These are phyloP conservation scores for Hygrophila difformis DNA, from an alignment of 257 asterid species.

Conservation along the genomic window DNA sequence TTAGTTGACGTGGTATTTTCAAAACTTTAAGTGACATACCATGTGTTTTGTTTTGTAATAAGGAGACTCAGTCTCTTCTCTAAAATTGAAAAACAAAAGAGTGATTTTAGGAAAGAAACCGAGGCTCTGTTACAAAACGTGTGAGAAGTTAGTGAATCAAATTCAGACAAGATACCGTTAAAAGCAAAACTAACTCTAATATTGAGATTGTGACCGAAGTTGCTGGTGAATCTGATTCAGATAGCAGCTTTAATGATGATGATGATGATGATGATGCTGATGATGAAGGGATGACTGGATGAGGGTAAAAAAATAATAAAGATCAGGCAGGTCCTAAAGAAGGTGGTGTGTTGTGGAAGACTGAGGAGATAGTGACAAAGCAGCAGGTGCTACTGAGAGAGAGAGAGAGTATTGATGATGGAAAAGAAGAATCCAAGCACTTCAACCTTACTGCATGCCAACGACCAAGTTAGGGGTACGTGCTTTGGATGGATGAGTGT, in stretches of 20 bases:
- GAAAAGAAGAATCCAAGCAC: conserved; percentile 31
- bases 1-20: no score
- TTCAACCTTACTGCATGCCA: conserved; percentile 48
- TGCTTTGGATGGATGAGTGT: conserved; percentile 74
- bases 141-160: no score
- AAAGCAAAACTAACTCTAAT: conserved; percentile 38
- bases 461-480: conserved; percentile 85
- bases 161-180: conserved; percentile 89
- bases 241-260: conserved; percentile 63
- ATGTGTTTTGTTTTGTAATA: no score
- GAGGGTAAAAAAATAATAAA: no score
- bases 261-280: conserved; percentile 58
- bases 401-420: conserved; percentile 24
- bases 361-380: no score
- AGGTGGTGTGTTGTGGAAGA: conserved; percentile 26
- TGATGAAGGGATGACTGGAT: no score
- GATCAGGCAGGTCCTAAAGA: conserved; percentile 31
- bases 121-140: no score
- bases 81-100: no score
- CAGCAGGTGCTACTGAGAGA: no score
- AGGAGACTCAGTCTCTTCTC: no score
- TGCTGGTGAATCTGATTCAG: conserved; percentile 93
- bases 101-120: no score
- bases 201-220: conserved; percentile 87
- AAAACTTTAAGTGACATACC: no score